Conservation (phyloP, 371 early-diverging fungal genomes). For the Mortierella sp. region DNA sequence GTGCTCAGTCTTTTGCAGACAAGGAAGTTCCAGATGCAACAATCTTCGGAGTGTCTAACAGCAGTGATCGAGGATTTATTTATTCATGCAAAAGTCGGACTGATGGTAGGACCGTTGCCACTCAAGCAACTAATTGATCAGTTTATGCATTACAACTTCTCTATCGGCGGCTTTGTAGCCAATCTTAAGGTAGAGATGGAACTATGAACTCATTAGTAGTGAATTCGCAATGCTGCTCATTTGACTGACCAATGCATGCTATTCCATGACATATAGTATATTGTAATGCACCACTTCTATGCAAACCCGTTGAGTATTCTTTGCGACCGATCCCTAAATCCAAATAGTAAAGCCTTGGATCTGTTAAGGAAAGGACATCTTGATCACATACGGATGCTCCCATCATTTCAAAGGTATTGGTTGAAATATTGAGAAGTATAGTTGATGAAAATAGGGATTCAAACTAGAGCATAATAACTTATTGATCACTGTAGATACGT, state of each 20-base stretch:
- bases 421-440: no score
- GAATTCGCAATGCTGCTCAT: not conserved
- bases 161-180: conserved; percentile 77
- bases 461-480: not conserved
- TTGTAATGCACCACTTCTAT: conserved; percentile 89
- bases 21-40: conserved; percentile 83
- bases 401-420: conserved; percentile 71
- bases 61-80: conserved; percentile 80
- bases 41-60: conserved; percentile 82
- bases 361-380: conserved; percentile 62
- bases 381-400: conserved; percentile 80
- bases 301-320: conserved; percentile 88
- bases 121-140: conserved; percentile 84
- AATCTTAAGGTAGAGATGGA: conserved; percentile 70
- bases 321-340: conserved; percentile 41
- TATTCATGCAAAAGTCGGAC: conserved; percentile 60
- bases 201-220: not conserved
- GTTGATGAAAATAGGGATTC: no score
- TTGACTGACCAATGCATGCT: not conserved
- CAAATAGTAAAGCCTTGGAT: conserved; percentile 54
- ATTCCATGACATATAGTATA: conserved; percentile 66
- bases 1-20: conserved; percentile 78
- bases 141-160: conserved; percentile 83
- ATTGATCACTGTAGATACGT: conserved; percentile 51
- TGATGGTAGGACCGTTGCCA: conserved; percentile 77